Conservation (phyloP, 225 moss, liverwort and hornwort species). For the Takakia lepidozioides region DNA sequence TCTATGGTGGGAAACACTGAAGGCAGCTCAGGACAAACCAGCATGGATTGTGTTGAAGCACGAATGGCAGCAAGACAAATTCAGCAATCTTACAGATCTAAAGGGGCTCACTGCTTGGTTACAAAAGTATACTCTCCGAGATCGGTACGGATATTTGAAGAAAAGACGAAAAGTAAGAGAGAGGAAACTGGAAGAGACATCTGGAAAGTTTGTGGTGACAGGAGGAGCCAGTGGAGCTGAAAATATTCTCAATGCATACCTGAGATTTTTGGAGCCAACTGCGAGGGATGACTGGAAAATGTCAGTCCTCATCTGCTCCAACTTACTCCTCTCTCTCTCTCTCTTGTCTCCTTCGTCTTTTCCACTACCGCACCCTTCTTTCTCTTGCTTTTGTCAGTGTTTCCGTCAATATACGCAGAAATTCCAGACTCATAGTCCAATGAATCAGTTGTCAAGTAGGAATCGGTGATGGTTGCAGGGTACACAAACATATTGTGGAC, state of each 20-base stretch:
- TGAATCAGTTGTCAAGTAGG: too few species aligned
- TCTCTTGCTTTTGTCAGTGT: too few species aligned
- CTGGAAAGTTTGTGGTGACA: slow-evolving; percentile 16
- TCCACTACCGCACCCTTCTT: too few species aligned
- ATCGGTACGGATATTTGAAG: too few species aligned
- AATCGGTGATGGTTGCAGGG: slow-evolving; percentile 27
- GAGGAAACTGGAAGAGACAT: slow-evolving; percentile 10
- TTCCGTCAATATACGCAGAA: too few species aligned
- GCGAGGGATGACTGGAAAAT: slow-evolving; percentile 40
- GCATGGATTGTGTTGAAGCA: slow-evolving; percentile 53
- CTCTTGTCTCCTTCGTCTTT: background rate
- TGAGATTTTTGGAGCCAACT: slow-evolving; percentile 52
- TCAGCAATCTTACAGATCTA: too few species aligned
- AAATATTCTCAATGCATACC: slow-evolving; percentile 45
- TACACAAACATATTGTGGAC: slow-evolving; percentile 42
- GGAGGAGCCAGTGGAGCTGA: slow-evolving; percentile 76
- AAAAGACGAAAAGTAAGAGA: too few species aligned
- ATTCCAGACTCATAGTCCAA: too few species aligned
- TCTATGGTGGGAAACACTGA: slow-evolving; percentile 37
- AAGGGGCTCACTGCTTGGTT: too few species aligned
- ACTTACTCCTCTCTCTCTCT: slow-evolving; percentile 2
- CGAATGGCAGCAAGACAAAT: too few species aligned
- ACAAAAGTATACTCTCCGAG: too few species aligned
- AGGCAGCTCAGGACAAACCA: slow-evolving; percentile 45
- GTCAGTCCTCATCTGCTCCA: slow-evolving; percentile 47